phyloP scores from a whole-genome alignment of 768 basidiomycete genomes.

The Hortiboletus campestris region DNA sequence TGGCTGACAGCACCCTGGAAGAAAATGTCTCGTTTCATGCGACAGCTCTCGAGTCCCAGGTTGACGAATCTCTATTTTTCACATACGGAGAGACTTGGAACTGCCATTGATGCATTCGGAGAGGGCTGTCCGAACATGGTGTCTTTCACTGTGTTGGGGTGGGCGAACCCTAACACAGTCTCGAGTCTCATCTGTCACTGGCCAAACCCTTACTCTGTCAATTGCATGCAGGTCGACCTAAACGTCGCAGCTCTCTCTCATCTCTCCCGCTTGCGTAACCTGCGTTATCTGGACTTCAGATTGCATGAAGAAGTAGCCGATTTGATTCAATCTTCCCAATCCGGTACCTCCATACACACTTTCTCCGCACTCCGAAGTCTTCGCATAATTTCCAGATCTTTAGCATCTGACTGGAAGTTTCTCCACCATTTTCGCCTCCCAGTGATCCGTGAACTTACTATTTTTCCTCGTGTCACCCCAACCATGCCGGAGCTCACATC shows the following conservation, averaged over 20 bases:
- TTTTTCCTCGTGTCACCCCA: not conserved
- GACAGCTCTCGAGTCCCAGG: constrained; percentile 1
- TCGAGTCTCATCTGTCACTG: constrained; percentile 7
- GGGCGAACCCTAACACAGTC: not conserved
- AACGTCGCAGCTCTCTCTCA: not conserved
- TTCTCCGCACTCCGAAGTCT: constrained; percentile 2
- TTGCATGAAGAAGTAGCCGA: not conserved
- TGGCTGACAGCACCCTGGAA: not conserved
- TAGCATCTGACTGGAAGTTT: not conserved
- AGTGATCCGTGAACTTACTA: not conserved
- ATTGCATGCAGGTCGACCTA: not conserved
- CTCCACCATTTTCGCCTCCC: not conserved
- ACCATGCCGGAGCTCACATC: not conserved
- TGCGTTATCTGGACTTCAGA: not conserved
- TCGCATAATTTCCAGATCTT: not conserved
- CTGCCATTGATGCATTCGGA: not conserved
- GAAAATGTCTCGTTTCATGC: constrained; percentile 2
- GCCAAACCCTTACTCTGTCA: constrained; percentile 1
- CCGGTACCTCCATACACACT: not conserved
- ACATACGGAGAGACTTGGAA: not conserved
- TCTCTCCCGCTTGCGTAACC: not conserved
- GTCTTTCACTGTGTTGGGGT: not conserved
- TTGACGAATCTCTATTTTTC: not conserved
- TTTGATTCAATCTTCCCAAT: not conserved
- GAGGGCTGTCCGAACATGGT: not conserved